Evolutionary conservation across 2,329 filamentous ascomycete genomes (phyloP).

Genomic region (Fusarium algeriense): DNA sequence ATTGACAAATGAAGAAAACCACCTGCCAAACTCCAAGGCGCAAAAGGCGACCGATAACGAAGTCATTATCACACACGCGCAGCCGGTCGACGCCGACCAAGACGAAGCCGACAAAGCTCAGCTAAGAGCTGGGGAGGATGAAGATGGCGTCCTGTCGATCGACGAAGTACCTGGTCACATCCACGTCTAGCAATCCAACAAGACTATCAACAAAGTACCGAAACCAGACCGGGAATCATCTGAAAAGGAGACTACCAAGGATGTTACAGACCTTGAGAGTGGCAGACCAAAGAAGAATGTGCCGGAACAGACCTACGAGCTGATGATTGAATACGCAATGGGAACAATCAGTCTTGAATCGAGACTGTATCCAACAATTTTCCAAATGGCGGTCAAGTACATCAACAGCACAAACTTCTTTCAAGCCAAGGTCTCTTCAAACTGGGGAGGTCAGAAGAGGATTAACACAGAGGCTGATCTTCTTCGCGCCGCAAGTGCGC

Average conservation of each 20-base stretch:
- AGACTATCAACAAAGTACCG: neutral
- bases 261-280: neutral
- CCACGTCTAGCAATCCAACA: accelerated
- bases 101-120: no score
- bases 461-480: neutral
- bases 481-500: neutral
- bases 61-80: no score
- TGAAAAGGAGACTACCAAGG: neutral
- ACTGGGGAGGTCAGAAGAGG: neutral
- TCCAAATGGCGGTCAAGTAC: neutral
- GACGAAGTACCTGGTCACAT: neutral
- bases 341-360: neutral
- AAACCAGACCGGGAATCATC: neutral
- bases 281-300: neutral
- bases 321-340: neutral
- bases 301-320: neutral
- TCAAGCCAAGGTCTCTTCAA: accelerated
- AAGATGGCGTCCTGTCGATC: no score
- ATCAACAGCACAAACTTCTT: neutral
- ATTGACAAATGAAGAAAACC: no score
- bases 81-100: no score
- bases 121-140: no score
- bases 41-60: no score
- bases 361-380: neutral
- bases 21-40: no score